These are phyloP conservation scores for Diplogelasinospora grovesii DNA, from an alignment of 495 filamentous ascomycete genomes.

Conservation along the genomic window DNA sequence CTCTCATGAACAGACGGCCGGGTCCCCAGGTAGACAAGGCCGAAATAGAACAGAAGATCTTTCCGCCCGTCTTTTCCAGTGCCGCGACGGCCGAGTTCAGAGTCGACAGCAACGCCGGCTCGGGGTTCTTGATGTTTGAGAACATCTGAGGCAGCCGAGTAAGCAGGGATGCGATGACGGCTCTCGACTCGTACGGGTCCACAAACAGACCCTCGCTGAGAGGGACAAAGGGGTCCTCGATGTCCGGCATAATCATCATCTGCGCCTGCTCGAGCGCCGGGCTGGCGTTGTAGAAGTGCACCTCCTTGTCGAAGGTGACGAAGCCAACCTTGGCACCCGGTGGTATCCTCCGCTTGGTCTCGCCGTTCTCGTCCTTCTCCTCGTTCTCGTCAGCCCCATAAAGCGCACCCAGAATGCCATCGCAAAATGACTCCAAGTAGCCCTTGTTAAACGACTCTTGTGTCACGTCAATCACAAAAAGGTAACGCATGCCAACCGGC, in stretches of 20 bases:
- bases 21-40: slow-evolving; percentile 87
- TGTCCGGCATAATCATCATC: slow-evolving; percentile 97
- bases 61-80: slow-evolving; percentile 79
- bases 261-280: slow-evolving; percentile 78
- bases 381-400: slow-evolving; percentile 57
- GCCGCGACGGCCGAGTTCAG: slow-evolving; percentile 76
- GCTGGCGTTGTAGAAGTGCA: slow-evolving; percentile 95
- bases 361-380: slow-evolving; percentile 48
- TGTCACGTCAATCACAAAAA: slow-evolving; percentile 90
- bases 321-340: slow-evolving; percentile 84
- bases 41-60: slow-evolving; percentile 80
- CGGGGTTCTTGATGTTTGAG: slow-evolving; percentile 76
- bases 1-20: slow-evolving; percentile 71
- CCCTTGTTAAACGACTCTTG: slow-evolving; percentile 85
- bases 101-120: slow-evolving; percentile 77
- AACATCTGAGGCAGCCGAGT: slow-evolving; percentile 76
- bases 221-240: slow-evolving; percentile 95
- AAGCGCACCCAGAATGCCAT: slow-evolving; percentile 76
- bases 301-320: slow-evolving; percentile 88
- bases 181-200: slow-evolving; percentile 88
- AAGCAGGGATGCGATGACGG: slow-evolving; percentile 79
- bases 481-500: slow-evolving; percentile 76
- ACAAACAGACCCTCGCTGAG: slow-evolving; percentile 89
- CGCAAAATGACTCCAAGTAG: slow-evolving; percentile 85
- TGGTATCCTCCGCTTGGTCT: slow-evolving; percentile 60